These are phyloP conservation scores for Ophiostoma perfectum DNA, from an alignment of 2,329 filamentous ascomycete genomes.

Conservation along the genomic window DNA sequence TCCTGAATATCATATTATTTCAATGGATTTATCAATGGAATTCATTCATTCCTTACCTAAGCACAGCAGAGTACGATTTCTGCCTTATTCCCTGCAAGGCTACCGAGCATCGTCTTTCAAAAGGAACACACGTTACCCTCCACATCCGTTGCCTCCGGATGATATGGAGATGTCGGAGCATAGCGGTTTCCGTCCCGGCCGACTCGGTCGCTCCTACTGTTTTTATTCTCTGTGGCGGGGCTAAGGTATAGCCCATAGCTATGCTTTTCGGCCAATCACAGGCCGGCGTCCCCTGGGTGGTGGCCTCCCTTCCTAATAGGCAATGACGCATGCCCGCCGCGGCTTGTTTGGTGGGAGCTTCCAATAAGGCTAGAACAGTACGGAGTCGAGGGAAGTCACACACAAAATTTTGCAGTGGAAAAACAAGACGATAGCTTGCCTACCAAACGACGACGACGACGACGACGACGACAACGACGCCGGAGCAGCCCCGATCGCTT, in stretches of 20 bases:
- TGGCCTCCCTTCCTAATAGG: background rate
- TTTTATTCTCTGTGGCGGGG: background rate
- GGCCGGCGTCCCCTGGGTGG: background rate
- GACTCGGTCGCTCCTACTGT: background rate
- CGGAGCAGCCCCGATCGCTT: background rate
- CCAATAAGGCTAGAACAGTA: background rate
- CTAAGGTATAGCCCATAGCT: background rate
- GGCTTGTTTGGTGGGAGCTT: background rate
- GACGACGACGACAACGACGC: background rate
- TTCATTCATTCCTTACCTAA: no score
- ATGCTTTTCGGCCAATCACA: background rate
- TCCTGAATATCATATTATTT: no score
- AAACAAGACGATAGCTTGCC: slow-evolving; percentile 1
- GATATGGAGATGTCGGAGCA: background rate
- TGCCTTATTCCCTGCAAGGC: no score
- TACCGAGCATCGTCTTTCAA: background rate
- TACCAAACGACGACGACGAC: background rate
- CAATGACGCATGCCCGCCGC: slow-evolving; percentile 9
- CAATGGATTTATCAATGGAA: no score
- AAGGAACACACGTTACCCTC: background rate
- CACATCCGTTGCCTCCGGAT: background rate
- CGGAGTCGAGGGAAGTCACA: background rate
- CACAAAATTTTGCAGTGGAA: slow-evolving; percentile 10
- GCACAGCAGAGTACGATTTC: no score
- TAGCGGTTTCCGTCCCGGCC: background rate